Evolutionary conservation across 768 basidiomycete species (phyloP), one percentile per base, ranked within the genome.

Genomic region (Flagelloscypha sp.): DNA sequence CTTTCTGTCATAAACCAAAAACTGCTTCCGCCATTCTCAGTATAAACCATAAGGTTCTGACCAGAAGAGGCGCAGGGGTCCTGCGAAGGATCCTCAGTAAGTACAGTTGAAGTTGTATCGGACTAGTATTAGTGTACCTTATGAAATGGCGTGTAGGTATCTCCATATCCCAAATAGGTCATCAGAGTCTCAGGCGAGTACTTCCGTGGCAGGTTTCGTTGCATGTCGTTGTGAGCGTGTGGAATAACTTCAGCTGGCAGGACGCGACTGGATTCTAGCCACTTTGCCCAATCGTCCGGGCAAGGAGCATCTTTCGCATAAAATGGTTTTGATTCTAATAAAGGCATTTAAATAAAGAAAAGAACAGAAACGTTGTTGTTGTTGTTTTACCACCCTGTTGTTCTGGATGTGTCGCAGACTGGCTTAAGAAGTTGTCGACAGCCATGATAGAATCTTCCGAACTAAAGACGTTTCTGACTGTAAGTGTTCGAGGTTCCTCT

Each of bases 1-100:
- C 74, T 65, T 40, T 68, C 61, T 2, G 87, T 86, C 82, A 90
- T 85, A 56, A 89, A 88, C 87, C 86, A 89, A 49, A 77, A 84
- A 1, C 85, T 79, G 1, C 78, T 80, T 0, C 79, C 84, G 25
- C 57, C 66, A 16, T 75, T 58, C 49, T 85, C 82, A 0, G 86
- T 74, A 51, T 82, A 81, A 48, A 79, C 80, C 86, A 90, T 89
- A 15, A 90, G 59, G 50, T 90, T 90, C 36, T 89, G 86, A 7
- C 87, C 86, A 5, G 81, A 79, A 3, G 84, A 87, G 1, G 74
- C 84, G 47, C 86, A 90, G 0, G 80, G 67, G 56, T 90, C 86
- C n/a, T n/a, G n/a, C n/a, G n/a, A n/a, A n/a, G n/a, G n/a, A 16
- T 75, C 58, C 49, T 85, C 82, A 0, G 86, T 74, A 51, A 81